These are phyloP conservation scores for Fraxinus sp. DNA, from an alignment of 305 asterid genomes.

Conservation along the genomic window DNA sequence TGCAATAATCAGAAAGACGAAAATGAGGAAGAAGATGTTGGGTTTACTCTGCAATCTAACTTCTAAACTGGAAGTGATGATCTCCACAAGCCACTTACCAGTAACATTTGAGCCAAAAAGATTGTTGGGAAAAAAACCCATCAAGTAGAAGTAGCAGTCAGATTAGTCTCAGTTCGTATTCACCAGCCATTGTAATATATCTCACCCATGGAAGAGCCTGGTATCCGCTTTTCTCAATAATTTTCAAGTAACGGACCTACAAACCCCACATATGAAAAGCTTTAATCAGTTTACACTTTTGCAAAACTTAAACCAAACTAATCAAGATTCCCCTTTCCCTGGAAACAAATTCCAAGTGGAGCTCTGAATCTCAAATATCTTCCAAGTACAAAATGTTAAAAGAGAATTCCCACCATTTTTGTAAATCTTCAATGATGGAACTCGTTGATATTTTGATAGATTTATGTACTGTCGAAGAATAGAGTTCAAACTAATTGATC, in stretches of 20 bases:
- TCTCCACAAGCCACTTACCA: neutral
- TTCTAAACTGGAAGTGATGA: conserved; percentile 14
- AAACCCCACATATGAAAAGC: conserved; percentile 11
- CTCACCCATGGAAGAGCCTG: conserved; percentile 74
- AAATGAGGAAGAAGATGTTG: neutral
- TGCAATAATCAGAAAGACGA: neutral
- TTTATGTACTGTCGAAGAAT: neutral
- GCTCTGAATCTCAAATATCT: neutral
- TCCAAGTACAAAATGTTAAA: neutral
- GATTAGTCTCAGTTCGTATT: conserved; percentile 55
- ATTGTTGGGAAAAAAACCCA: neutral
- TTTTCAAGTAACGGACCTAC: conserved; percentile 65
- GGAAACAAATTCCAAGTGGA: neutral
- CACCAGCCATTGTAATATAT: conserved; percentile 67
- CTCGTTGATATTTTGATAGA: neutral
- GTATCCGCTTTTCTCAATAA: conserved; percentile 65
- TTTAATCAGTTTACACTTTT: neutral
- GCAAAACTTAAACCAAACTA: neutral
- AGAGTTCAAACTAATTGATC: neutral
- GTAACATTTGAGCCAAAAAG: neutral
- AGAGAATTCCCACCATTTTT: neutral
- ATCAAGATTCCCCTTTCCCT: neutral
- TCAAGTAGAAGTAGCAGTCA: conserved; percentile 19
- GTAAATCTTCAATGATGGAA: neutral
- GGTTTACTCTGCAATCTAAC: neutral